A percentile compares a stretch with the other conserved stretches of the same genome.
These are phyloP conservation scores for Ziziphus jujuba DNA, from an alignment of 306 rosid genomes.

Conservation along the genomic window DNA sequence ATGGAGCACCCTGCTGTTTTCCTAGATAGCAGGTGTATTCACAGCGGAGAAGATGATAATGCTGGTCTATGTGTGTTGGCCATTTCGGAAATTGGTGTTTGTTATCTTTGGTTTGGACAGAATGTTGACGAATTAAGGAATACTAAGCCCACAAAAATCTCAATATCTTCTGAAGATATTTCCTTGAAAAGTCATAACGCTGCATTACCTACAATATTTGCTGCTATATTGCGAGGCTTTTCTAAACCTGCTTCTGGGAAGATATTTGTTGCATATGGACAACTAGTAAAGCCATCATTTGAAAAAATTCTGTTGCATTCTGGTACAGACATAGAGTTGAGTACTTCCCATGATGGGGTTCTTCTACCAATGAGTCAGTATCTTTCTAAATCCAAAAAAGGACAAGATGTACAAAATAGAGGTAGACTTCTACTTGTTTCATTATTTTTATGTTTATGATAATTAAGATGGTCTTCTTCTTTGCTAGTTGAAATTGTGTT, in stretches of 20 bases:
- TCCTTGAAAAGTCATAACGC: slow-evolving; percentile 54
- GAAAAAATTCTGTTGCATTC: slow-evolving; percentile 63
- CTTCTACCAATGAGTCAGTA: slow-evolving; percentile 71
- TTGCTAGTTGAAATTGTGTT: no score
- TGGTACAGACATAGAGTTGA: slow-evolving; percentile 69
- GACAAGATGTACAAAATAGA: slow-evolving; percentile 42
- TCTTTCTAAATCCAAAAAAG: slow-evolving; percentile 60
- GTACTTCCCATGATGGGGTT: slow-evolving; percentile 66
- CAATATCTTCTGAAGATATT: slow-evolving; percentile 52
- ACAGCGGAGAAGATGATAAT: slow-evolving; percentile 39
- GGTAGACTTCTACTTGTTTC: slow-evolving; percentile 34
- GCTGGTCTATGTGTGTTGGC: slow-evolving; percentile 69
- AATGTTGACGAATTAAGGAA: slow-evolving; percentile 58
- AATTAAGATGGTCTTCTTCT: no score
- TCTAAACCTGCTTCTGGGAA: slow-evolving; percentile 58
- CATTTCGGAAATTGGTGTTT: slow-evolving; percentile 80
- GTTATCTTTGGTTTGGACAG: slow-evolving; percentile 83
- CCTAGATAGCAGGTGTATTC: slow-evolving; percentile 63
- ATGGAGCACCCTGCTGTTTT: slow-evolving; percentile 95
- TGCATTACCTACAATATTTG: slow-evolving; percentile 65
- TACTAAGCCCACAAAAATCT: slow-evolving; percentile 72
- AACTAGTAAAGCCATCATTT: slow-evolving; percentile 79
- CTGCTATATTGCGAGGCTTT: slow-evolving; percentile 69
- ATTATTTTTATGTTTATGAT: background rate
- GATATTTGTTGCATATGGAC: slow-evolving; percentile 72